These are phyloP conservation scores for Cardamine occulta DNA, from an alignment of 345 rosid genomes.

Conservation along the genomic window DNA sequence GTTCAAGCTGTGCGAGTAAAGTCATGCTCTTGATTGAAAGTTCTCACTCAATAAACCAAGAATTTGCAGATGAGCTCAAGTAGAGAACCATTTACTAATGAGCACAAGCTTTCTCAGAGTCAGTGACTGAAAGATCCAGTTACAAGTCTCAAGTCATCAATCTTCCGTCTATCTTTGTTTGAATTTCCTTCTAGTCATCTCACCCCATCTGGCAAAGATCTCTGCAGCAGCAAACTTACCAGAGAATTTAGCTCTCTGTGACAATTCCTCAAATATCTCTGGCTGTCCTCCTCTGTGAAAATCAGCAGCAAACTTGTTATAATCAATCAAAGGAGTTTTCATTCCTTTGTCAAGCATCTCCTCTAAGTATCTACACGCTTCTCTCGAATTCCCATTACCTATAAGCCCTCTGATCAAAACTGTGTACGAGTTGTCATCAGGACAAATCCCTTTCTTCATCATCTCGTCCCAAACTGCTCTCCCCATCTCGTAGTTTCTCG, in stretches of 20 bases:
- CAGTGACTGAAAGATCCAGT: not conserved
- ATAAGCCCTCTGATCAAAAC: conserved; percentile 79
- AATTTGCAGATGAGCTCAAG: conserved; percentile 17
- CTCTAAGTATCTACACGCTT: conserved; percentile 75
- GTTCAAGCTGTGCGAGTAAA: not conserved
- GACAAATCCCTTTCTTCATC: conserved; percentile 69
- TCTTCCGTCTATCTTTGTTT: conserved; percentile 41
- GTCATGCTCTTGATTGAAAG: conserved; percentile 8
- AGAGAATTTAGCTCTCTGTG: conserved; percentile 71
- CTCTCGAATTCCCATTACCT: conserved; percentile 70
- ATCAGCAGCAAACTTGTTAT: conserved; percentile 77
- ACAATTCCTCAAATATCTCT: conserved; percentile 69
- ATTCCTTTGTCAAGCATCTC: conserved; percentile 92
- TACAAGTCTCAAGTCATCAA: conserved; percentile 1
- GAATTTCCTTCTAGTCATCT: conserved; percentile 58
- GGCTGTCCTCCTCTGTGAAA: conserved; percentile 73
- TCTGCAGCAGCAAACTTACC: conserved; percentile 74
- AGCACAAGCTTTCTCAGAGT: conserved; percentile 18
- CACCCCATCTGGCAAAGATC: conserved; percentile 68
- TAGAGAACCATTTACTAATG: not conserved
- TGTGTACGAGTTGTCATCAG: conserved; percentile 83
- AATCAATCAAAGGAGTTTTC: conserved; percentile 89
- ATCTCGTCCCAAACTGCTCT: conserved; percentile 80
- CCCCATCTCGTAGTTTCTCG: conserved; percentile 68
- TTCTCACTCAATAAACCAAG: not conserved